Base-by-base conservation (phyloP, 2,329 filamentous ascomycete genomes). In the Taxawa tesnikishii region DNA sequence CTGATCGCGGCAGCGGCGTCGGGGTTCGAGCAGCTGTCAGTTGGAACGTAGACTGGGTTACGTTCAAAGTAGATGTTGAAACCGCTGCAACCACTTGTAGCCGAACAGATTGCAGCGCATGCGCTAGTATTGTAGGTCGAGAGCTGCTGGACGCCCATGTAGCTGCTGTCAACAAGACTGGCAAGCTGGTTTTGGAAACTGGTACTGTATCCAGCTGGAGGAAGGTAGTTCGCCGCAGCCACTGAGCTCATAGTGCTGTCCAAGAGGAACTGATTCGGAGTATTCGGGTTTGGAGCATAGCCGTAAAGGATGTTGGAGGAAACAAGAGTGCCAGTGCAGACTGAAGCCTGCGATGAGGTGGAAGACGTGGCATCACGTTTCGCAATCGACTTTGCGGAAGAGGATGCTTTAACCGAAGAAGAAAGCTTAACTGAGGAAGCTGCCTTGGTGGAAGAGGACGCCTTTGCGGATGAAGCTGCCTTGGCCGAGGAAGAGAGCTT, bases 61-160 rank as follows among this genome's bases (percentile, higher is more conserved):
- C 42, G 29, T 13, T 42, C 35, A 9, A 38, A 41, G 18, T 41
- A 43, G 11, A 42, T 38, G 33, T 44, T 44, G 33, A 43, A 41
- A 8, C 29, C 34, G n/a, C 31, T 36, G 16, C 40, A 44, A 17
- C 39, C 40, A 21, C 32, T 32, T n/a, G 29, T 34, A 8, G 28
- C 27, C 18, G 41, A 34, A 24, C 42, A 43, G 21, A 33, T 32
- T 5, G 26, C 27, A n/a, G 40, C 40, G 23, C 42, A 43, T 6
- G 32, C 32, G 11, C 16, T 24, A 4, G 37, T 16, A 13, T 34
- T 26, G 28, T 44, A 43, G 5, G 32, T 26, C 8, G 33, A 16
- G 3, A 43, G 29, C 11, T 38, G 30, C 3, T 32, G 27, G 29
- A 35, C 39, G 17, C 39, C 38, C 13, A 41, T 31, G 25, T 43